Evolutionary conservation across 177 flowering plant species (phyloP).

Genomic region (Vitis hybrid): DNA sequence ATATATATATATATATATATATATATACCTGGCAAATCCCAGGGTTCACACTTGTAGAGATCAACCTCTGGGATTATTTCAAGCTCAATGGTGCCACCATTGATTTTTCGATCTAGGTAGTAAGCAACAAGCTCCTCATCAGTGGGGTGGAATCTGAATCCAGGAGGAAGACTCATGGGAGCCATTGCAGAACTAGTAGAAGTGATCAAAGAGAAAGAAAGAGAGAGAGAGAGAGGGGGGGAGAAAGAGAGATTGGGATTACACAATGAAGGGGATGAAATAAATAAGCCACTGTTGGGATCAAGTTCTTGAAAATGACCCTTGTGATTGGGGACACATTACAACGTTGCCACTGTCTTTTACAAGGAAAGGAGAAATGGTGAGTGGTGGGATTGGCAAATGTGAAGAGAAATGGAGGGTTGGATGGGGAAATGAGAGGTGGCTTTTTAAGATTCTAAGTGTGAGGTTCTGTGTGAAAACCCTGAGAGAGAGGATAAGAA

Average conservation of each 20-base stretch:
- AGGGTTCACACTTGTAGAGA: conserved; percentile 88
- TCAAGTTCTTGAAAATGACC: neutral
- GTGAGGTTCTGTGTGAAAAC: conserved; percentile 48
- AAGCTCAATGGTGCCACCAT: conserved; percentile 58
- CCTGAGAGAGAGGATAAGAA: conserved; percentile 44
- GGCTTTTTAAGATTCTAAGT: conserved; percentile 54
- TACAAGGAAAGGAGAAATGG: neutral
- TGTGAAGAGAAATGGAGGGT: neutral
- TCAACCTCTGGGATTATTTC: conserved; percentile 78
- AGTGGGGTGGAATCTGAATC: conserved; percentile 86
- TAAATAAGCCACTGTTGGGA: conserved; percentile 43
- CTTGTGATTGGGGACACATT: conserved; percentile 6
- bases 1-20: neutral
- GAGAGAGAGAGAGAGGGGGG: conserved; percentile 17
- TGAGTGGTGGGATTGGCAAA: conserved; percentile 8
- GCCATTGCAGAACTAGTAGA: conserved; percentile 39
- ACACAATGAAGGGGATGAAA: conserved; percentile 12
- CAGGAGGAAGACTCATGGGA: conserved; percentile 78
- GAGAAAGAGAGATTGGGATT: conserved; percentile 9
- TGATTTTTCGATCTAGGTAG: conserved; percentile 69
- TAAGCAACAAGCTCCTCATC: conserved; percentile 86
- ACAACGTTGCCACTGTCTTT: neutral
- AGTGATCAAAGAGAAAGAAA: conserved; percentile 12
- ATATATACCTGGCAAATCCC: conserved; percentile 79
- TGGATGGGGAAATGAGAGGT: neutral